Percentiles rank a stretch among this genome's conserved stretches.
Evolutionary conservation across 1,284 basidiomycete genomes (phyloP).

Genomic region (Moesziomyces sp.): DNA sequence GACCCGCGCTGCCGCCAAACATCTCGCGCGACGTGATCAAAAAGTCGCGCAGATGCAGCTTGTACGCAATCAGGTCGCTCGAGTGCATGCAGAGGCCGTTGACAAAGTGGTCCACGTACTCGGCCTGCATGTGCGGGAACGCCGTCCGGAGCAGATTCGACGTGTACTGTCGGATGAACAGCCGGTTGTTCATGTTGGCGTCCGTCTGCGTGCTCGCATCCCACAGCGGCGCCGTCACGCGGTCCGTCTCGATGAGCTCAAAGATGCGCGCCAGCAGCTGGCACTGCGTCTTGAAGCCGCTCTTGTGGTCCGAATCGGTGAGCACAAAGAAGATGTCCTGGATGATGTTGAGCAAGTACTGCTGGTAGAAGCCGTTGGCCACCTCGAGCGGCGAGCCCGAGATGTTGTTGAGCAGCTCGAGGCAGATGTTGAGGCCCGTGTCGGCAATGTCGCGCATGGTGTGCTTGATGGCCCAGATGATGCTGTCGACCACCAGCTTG

Average conservation of each 20-base stretch:
- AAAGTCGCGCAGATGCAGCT: constrained; percentile 85
- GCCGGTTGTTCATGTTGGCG: constrained; percentile 80
- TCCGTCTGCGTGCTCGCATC: constrained; percentile 79
- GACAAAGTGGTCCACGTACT: constrained; percentile 70
- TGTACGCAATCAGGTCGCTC: constrained; percentile 80
- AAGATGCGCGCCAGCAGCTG: constrained; percentile 83
- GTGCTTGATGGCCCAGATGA: constrained; percentile 99
- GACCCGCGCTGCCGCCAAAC: constrained; percentile 69
- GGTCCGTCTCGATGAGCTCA: constrained; percentile 86
- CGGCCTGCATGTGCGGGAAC: constrained; percentile 68
- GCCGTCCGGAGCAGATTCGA: constrained; percentile 74
- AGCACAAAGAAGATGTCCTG: constrained; percentile 98
- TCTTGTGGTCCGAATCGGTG: constrained; percentile 98
- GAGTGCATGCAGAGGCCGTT: constrained; percentile 84
- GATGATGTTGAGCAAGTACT: constrained; percentile 90
- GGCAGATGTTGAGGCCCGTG: constrained; percentile 81
- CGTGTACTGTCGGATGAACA: constrained; percentile 88
- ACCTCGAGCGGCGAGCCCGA: constrained; percentile 81
- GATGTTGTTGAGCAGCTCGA: constrained; percentile 97
- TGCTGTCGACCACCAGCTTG: constrained; percentile 97
- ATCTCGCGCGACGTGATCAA: constrained; percentile 73
- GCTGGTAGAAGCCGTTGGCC: constrained; percentile 84
- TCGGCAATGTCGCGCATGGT: constrained; percentile 99
- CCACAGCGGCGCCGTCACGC: constrained; percentile 85
- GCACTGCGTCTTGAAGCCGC: constrained; percentile 72